Evolutionary conservation across 2,329 filamentous ascomycete genomes (phyloP).

Genomic region (Neoscytalidium dimidiatum): DNA sequence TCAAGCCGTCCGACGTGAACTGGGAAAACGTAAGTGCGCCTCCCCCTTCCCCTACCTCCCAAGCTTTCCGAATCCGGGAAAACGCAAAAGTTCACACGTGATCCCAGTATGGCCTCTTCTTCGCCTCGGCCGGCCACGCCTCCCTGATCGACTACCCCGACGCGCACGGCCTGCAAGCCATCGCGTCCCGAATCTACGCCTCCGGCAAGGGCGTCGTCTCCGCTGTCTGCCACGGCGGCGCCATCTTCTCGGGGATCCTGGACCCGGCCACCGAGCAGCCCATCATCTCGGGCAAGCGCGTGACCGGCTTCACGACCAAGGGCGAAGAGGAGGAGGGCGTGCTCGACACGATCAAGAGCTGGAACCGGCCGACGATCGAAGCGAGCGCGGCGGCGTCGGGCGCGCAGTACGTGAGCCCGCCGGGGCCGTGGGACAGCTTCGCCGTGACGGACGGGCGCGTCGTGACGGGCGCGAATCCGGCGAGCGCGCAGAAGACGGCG

Average conservation of each 20-base stretch:
- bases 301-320: conserved; percentile 43
- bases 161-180: conserved; percentile 42
- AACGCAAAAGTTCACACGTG: not conserved
- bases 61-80: not conserved
- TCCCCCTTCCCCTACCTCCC: not conserved
- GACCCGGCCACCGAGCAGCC: conserved; percentile 34
- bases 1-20: conserved; percentile 41
- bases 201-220: conserved; percentile 44
- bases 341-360: conserved; percentile 36
- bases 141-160: conserved; percentile 50
- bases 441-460: conserved; percentile 36
- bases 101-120: conserved; percentile 39
- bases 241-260: conserved; percentile 41
- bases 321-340: conserved; percentile 39
- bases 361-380: conserved; percentile 36
- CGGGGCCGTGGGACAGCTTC: conserved; percentile 33
- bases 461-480: conserved; percentile 40
- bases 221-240: conserved; percentile 45
- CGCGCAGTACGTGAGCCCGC: conserved; percentile 32
- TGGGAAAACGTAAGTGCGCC: conserved; percentile 18
- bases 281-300: conserved; percentile 36
- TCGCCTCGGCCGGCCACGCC: conserved; percentile 48
- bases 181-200: conserved; percentile 44
- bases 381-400: conserved; percentile 30
- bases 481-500: conserved; percentile 36